Evolutionary conservation across 495 filamentous ascomycete species (phyloP).

Genomic region (Neurospora hispaniola): DNA sequence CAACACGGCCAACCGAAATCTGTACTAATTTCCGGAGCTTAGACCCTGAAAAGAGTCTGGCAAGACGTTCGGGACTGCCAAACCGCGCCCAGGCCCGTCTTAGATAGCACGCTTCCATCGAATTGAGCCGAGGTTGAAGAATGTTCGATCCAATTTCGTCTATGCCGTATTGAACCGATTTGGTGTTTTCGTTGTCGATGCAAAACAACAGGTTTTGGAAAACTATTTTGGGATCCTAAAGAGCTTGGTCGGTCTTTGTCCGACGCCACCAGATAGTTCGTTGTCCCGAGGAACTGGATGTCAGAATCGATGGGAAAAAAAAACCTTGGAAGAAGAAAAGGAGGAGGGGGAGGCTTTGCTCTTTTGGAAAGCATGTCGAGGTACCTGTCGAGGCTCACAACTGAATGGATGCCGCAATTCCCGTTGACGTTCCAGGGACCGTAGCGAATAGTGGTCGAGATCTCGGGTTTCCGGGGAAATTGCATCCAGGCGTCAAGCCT

Average conservation of each 20-base stretch:
- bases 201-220: background rate
- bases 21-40: background rate
- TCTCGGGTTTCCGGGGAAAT: background rate
- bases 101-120: background rate
- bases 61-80: background rate
- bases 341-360: background rate
- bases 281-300: background rate
- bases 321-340: background rate
- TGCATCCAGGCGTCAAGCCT: background rate
- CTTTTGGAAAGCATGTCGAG: background rate
- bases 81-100: background rate
- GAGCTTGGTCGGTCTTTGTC: background rate
- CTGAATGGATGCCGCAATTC: background rate
- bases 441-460: background rate
- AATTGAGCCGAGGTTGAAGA: background rate
- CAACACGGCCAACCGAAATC: background rate
- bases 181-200: background rate
- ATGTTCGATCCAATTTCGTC: background rate
- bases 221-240: background rate
- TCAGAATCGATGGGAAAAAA: background rate
- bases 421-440: background rate
- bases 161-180: background rate
- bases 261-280: background rate
- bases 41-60: background rate
- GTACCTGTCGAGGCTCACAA: background rate